Conservation (phyloP, 2,329 filamentous ascomycete genomes). For the Phaeomoniella chlamydospora region DNA sequence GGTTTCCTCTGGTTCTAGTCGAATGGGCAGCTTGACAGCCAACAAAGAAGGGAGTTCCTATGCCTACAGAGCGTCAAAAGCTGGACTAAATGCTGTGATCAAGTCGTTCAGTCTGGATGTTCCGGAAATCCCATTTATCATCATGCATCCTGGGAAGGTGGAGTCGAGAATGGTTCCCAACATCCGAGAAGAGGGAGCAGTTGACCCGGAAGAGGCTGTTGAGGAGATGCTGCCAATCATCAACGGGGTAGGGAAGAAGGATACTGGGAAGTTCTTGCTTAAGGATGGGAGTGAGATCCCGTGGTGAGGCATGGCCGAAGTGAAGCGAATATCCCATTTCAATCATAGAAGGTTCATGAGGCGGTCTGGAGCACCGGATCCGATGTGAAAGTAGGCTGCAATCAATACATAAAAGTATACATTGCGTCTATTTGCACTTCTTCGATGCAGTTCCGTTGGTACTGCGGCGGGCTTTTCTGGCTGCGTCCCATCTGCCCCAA, state of each 20-base stretch:
- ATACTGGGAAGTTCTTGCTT: slow-evolving; percentile 30
- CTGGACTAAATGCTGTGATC: slow-evolving; percentile 29
- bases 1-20: slow-evolving; percentile 24
- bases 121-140: slow-evolving; percentile 22
- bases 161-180: slow-evolving; percentile 18
- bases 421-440: not conserved
- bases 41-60: slow-evolving; percentile 27
- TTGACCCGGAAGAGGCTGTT: slow-evolving; percentile 30
- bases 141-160: slow-evolving; percentile 30
- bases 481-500: slow-evolving; percentile 78
- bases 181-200: slow-evolving; percentile 15
- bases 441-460: not conserved
- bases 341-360: too few relatives aligned
- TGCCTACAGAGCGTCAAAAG: slow-evolving; percentile 28
- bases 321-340: too few relatives aligned
- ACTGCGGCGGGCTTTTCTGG: slow-evolving; percentile 19
- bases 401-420: too few relatives aligned
- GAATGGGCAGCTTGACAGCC: slow-evolving; percentile 28
- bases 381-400: too few relatives aligned
- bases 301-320: too few relatives aligned
- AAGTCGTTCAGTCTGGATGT: slow-evolving; percentile 29
- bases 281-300: slow-evolving; percentile 27
- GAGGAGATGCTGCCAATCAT: slow-evolving; percentile 26
- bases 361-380: too few relatives aligned
- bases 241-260: slow-evolving; percentile 21